These are phyloP conservation scores for Posidonia oceanica DNA, from an alignment of 116 monocot species.

Conservation along the genomic window DNA sequence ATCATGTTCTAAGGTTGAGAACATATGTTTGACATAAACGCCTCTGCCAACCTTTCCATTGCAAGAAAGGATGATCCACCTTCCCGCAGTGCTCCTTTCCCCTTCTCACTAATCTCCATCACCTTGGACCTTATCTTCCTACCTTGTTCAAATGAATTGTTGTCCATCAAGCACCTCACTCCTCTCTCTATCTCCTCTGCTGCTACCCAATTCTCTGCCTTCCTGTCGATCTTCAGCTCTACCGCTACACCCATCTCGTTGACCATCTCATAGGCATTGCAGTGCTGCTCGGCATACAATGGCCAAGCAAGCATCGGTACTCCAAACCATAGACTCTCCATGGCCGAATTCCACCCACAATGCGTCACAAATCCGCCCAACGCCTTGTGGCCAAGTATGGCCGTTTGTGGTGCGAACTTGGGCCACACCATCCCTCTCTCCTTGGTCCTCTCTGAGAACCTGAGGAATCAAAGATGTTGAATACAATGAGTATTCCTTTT, in stretches of 20 bases:
- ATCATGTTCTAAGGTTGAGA: no score
- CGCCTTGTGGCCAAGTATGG: background rate
- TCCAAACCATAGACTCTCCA: constrained; percentile 23
- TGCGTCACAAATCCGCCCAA: constrained; percentile 17
- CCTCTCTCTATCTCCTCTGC: constrained; percentile 3
- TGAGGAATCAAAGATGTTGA: background rate
- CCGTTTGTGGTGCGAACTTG: constrained; percentile 2
- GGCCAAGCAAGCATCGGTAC: constrained; percentile 34
- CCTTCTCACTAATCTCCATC: background rate
- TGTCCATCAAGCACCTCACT: background rate
- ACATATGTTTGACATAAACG: background rate
- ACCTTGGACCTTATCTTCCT: background rate
- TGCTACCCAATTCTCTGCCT: background rate
- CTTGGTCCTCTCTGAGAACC: constrained; percentile 4
- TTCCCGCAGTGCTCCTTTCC: background rate
- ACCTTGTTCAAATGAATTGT: background rate
- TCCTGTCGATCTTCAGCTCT: background rate
- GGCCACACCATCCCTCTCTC: constrained; percentile 6
- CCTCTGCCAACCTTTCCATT: background rate
- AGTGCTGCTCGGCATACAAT: constrained; percentile 22
- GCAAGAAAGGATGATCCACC: background rate
- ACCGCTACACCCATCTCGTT: background rate
- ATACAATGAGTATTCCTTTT: background rate
- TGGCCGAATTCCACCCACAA: constrained; percentile 23
- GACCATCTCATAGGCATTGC: constrained; percentile 6